Evolutionary conservation across 2,329 filamentous ascomycete genomes (phyloP).

Genomic region (Stenocarpella maydis): DNA sequence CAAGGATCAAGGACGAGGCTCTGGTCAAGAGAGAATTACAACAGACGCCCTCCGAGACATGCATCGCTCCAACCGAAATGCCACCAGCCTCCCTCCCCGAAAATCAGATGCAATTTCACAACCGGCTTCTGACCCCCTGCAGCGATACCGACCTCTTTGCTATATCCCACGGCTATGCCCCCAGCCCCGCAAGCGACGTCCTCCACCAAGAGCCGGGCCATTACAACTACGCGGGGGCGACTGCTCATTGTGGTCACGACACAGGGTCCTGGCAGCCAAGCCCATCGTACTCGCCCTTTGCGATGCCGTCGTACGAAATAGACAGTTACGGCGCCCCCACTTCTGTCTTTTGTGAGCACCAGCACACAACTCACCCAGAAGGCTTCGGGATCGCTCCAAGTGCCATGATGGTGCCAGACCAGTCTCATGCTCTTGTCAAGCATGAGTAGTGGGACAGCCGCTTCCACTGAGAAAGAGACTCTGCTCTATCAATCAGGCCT

Average conservation of each 20-base stretch:
- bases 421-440: conserved; percentile 29
- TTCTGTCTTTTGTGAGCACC: conserved; percentile 38
- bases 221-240: conserved; percentile 43
- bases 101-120: conserved; percentile 42
- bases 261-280: conserved; percentile 44
- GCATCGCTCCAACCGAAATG: conserved; percentile 44
- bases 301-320: conserved; percentile 44
- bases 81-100: conserved; percentile 45
- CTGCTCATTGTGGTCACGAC: conserved; percentile 41
- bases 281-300: conserved; percentile 51
- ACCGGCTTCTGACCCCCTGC: conserved; percentile 60
- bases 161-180: conserved; percentile 41
- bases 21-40: conserved; percentile 33
- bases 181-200: conserved; percentile 46
- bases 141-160: conserved; percentile 57
- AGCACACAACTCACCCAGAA: conserved; percentile 34
- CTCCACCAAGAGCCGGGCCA: conserved; percentile 39
- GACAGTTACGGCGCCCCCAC: conserved; percentile 40
- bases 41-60: conserved; percentile 40
- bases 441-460: conserved; percentile 34
- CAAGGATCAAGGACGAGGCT: conserved; percentile 51
- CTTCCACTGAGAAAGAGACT: conserved; percentile 1
- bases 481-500: background rate
- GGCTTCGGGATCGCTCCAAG: conserved; percentile 31
- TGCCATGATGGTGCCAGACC: conserved; percentile 28